These are phyloP conservation scores for Rhizomucor miehei DNA, from an alignment of 371 early-diverging fungal genomes.

Conservation along the genomic window DNA sequence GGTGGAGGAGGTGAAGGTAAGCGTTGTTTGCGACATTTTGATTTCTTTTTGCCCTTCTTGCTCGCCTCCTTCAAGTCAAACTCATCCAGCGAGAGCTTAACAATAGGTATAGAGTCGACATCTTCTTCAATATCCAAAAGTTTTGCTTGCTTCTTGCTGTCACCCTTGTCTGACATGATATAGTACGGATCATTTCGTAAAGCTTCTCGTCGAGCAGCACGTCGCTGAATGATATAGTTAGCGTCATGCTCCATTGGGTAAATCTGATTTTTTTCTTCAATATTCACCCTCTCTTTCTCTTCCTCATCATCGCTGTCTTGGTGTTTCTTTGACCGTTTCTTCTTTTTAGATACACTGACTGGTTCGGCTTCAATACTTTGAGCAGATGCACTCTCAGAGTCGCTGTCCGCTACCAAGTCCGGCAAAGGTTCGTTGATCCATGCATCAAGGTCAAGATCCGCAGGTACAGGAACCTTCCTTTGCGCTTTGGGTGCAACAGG, in stretches of 20 bases:
- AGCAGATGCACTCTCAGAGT: slow-evolving; percentile 30
- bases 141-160: slow-evolving; percentile 8
- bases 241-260: slow-evolving; percentile 3
- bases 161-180: slow-evolving; percentile 45
- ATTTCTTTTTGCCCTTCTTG: slow-evolving; percentile 28
- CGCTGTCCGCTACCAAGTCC: slow-evolving; percentile 46
- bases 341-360: slow-evolving; percentile 24
- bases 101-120: slow-evolving; percentile 82
- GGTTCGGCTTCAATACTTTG: neutral
- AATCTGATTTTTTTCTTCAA: no score
- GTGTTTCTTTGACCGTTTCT: slow-evolving; percentile 16
- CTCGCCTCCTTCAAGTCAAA: slow-evolving; percentile 18
- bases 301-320: slow-evolving; percentile 39
- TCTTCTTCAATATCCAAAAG: slow-evolving; percentile 53
- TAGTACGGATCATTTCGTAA: slow-evolving; percentile 76
- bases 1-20: slow-evolving; percentile 42
- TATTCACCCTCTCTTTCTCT: slow-evolving; percentile 28
- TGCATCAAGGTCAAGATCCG: slow-evolving; percentile 82
- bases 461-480: slow-evolving; percentile 84
- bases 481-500: slow-evolving; percentile 94
- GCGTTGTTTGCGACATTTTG: slow-evolving; percentile 16
- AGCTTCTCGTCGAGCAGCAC: slow-evolving; percentile 58
- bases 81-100: slow-evolving; percentile 67
- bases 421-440: slow-evolving; percentile 77
- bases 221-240: slow-evolving; percentile 35